Evolutionary conservation across 176 grass and related monocot species (phyloP).

Genomic region (Ananas comosus): DNA sequence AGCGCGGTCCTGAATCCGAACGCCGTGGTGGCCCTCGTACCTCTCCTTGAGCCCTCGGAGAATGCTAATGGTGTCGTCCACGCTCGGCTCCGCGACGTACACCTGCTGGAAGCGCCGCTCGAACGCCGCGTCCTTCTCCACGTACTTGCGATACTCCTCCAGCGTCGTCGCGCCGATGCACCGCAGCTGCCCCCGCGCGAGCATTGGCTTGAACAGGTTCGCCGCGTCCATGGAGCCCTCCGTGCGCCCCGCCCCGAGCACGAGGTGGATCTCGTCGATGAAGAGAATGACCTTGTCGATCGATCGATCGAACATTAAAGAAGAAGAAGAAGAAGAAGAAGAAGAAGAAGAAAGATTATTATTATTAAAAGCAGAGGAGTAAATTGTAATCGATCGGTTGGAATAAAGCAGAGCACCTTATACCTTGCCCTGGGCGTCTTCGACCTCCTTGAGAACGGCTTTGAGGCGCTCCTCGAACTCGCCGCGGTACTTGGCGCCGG

Average conservation of each 20-base stretch:
- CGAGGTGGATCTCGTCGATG: constrained; percentile 62
- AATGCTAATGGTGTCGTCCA: constrained; percentile 44
- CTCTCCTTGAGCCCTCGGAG: constrained; percentile 61
- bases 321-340: too few species aligned
- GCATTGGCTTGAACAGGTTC: constrained; percentile 52
- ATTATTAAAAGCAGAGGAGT: too few species aligned
- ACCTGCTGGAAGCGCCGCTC: constrained; percentile 52
- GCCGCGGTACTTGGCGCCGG: constrained; percentile 45
- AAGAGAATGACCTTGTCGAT: constrained; percentile 16
- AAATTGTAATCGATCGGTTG: too few species aligned
- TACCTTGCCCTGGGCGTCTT: constrained; percentile 55
- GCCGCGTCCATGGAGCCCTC: constrained; percentile 42
- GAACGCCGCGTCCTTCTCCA: constrained; percentile 43
- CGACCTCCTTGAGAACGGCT: constrained; percentile 62
- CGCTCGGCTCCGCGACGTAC: constrained; percentile 49
- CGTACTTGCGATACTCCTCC: constrained; percentile 58
- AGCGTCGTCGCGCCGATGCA: constrained; percentile 62
- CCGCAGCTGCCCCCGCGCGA: constrained; percentile 44
- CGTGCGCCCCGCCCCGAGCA: constrained; percentile 30
- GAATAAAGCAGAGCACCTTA: too few species aligned
- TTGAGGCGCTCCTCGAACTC: constrained; percentile 55
- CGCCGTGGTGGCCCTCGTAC: constrained; percentile 52
- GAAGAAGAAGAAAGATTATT: too few species aligned
- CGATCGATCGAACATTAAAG: too few species aligned
- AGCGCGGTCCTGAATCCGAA: constrained; percentile 53